Evolutionary conservation across 2,329 filamentous ascomycete genomes (phyloP), one percentile per base, ranked within the genome.

Genomic region (Intubia oerlemansii): DNA sequence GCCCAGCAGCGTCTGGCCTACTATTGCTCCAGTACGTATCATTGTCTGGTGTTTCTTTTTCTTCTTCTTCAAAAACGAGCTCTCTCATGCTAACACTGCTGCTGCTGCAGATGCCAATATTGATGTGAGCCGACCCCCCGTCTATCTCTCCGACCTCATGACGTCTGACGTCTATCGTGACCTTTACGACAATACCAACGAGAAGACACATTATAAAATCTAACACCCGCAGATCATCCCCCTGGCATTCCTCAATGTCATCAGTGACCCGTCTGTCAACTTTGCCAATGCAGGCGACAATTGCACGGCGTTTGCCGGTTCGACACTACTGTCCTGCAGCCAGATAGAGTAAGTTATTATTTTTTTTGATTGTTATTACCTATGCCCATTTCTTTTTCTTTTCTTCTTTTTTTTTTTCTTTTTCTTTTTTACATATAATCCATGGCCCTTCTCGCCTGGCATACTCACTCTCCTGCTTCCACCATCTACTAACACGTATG

Each of bases 271-370:
- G 4, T 56, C 62, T 0, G 49, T 70, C 32, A 74, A 79, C 47
- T 71, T 79, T 40, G 62, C 71, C 30, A 73, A 66, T 35, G 59
- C 63, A 7, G 62, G 61, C n/a, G 52, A 72, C 36, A 57, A 57
- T 25, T 79, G 73, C 47, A 62, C 57, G 5, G 46, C 50, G 1
- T 74, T 75, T 32, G 34, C 53, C 1, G 67, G 62, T n/a, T 67
- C 62, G 0, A 50, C 54, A 5, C 52, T 75, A 7, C 49, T 70
- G 11, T 54, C 58, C 34, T 80, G 74, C 38, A 62, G 71, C 1
- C 48, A 75, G 35, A 59, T 80, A 24, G 72, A 62, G 66, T 72
- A 52, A 42, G 62, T 44, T n/a, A 19, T 16, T 3, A 10, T 4
- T n/a, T n/a, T 12, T 16, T 21, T 5, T n/a, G n/a, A 19, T 19